phyloP scores from a whole-genome alignment of 345 rosid species.

The Hibiscus trionum region DNA sequence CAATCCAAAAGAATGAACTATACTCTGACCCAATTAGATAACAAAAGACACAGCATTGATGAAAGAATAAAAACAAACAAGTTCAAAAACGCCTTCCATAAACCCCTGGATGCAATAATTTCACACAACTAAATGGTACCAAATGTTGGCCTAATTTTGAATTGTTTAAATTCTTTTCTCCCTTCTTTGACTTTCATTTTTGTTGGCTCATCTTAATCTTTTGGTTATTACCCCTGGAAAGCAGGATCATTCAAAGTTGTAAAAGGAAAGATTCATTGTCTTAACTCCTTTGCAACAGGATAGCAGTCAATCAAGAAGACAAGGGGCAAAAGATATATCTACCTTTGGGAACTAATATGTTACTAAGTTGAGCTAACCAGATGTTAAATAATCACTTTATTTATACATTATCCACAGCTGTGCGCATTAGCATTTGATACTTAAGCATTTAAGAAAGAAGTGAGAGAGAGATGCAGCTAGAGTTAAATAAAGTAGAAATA shows the following conservation, averaged over 20 bases:
- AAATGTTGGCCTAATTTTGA: not conserved
- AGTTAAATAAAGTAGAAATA: not conserved
- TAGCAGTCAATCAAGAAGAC: not conserved
- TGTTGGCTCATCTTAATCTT: not conserved
- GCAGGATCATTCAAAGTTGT: not conserved
- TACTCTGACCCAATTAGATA: not conserved
- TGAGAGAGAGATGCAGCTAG: too few relatives aligned
- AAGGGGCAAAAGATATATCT: not conserved
- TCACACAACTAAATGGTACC: not conserved
- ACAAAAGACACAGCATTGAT: not conserved
- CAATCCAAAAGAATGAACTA: conserved; percentile 11
- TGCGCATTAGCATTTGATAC: not conserved
- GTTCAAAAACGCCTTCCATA: not conserved
- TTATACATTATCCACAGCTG: not conserved
- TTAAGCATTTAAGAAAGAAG: too few relatives aligned
- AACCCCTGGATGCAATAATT: not conserved
- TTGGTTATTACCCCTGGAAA: not conserved
- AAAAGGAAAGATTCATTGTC: not conserved
- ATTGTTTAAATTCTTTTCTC: not conserved
- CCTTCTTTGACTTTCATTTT: not conserved
- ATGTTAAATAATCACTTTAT: not conserved
- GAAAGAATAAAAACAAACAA: not conserved
- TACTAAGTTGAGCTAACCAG: not conserved
- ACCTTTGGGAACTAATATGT: not conserved
- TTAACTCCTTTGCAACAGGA: not conserved